phyloP scores from a whole-genome alignment of 208 protist species.

The Leishmania turanica region DNA sequence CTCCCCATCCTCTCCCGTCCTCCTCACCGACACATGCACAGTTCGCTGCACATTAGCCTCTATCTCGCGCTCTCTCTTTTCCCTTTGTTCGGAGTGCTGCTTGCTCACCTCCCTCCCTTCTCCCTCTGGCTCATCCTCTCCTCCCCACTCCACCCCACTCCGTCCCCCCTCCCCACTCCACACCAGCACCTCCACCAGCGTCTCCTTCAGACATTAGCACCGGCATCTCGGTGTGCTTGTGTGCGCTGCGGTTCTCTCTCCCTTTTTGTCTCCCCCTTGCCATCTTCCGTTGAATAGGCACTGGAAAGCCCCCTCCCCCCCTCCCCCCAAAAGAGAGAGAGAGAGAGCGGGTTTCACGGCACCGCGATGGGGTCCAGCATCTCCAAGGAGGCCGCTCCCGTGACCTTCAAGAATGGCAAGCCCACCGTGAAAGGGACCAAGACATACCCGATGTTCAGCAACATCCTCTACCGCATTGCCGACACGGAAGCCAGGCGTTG shows the following conservation, averaged over 20 bases:
- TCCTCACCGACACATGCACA: neutral
- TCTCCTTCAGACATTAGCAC: neutral
- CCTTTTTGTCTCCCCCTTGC: neutral
- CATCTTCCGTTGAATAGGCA: neutral
- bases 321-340: no score
- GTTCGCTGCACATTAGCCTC: neutral
- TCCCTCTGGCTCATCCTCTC: no score
- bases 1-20: neutral
- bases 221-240: neutral
- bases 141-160: no score
- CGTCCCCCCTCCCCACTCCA: no score
- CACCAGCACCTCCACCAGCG: neutral
- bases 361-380: slow-evolving; percentile 41
- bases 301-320: no score
- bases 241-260: slow-evolving; percentile 7
- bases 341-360: no score
- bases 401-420: slow-evolving; percentile 60
- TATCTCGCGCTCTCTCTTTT: neutral
- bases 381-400: slow-evolving; percentile 18
- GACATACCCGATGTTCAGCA: slow-evolving; percentile 78
- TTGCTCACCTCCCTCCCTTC: neutral
- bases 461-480: slow-evolving; percentile 66
- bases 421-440: slow-evolving; percentile 51
- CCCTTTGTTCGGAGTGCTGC: neutral
- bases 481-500: slow-evolving; percentile 55